Percentiles rank a stretch among this genome's conserved stretches.
Evolutionary conservation across 139 green algal species (phyloP).

Genomic region (Chlamydomonas sphaeroides): DNA sequence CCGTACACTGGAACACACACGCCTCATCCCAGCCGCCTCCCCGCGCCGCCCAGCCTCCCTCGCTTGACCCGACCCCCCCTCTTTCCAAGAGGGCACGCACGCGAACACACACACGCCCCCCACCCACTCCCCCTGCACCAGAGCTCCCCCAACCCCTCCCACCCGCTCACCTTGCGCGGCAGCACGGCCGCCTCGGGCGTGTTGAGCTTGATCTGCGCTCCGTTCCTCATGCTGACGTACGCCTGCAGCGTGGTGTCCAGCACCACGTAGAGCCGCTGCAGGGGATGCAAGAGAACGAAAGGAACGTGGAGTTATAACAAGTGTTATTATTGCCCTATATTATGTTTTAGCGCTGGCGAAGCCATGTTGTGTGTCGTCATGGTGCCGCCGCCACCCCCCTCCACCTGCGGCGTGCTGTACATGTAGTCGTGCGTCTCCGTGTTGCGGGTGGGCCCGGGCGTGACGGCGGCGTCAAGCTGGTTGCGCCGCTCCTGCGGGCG

Average conservation of each 20-base stretch:
- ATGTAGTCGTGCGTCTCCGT: slow-evolving; percentile 71
- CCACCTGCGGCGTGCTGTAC: slow-evolving; percentile 53
- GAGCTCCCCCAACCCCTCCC: background rate
- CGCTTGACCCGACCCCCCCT: too few relatives aligned
- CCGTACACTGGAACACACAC: too few relatives aligned
- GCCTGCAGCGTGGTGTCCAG: slow-evolving; percentile 65
- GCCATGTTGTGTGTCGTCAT: too few relatives aligned
- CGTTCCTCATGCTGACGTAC: slow-evolving; percentile 55
- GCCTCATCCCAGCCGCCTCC: too few relatives aligned
- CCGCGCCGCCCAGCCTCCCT: background rate
- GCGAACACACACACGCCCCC: background rate
- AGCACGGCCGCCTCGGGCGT: slow-evolving; percentile 40
- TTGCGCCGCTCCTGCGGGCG: slow-evolving; percentile 45
- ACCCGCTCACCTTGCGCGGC: slow-evolving; percentile 38
- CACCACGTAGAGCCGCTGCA: slow-evolving; percentile 49
- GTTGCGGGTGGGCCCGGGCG: slow-evolving; percentile 48
- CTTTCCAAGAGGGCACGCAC: too few relatives aligned
- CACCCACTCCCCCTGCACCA: background rate
- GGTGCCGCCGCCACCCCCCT: background rate
- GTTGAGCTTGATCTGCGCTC: slow-evolving; percentile 43
- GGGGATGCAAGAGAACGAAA: background rate
- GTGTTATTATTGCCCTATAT: background rate
- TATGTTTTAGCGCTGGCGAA: background rate
- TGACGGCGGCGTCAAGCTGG: slow-evolving; percentile 65
- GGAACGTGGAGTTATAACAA: too few relatives aligned